These are phyloP conservation scores for Leccinum imitatum DNA, from an alignment of 768 basidiomycete genomes.

Conservation along the genomic window DNA sequence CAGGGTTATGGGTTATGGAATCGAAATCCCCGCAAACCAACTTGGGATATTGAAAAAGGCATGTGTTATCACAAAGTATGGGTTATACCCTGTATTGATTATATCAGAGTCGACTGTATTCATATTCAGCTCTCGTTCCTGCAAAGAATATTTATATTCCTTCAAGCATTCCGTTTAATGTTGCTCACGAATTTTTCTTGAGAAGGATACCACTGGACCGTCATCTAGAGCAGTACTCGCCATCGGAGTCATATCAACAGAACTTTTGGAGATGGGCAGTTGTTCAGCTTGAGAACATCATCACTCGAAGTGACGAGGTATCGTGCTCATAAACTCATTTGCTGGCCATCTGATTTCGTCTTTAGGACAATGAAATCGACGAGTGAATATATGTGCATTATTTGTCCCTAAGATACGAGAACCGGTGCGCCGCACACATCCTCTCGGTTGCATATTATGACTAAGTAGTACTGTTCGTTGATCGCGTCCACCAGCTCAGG, in stretches of 20 bases:
- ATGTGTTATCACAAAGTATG: no score
- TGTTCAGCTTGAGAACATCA: constrained; percentile 44
- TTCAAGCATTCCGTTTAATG: constrained; percentile 31
- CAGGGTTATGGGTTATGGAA: no score
- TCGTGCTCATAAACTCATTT: constrained; percentile 16
- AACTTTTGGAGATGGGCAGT: constrained; percentile 77
- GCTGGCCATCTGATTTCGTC: constrained; percentile 6
- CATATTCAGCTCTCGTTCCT: constrained; percentile 52
- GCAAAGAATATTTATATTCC: constrained; percentile 45
- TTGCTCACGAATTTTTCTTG: constrained; percentile 58
- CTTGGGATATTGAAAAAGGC: no score
- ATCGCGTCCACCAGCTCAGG: constrained; percentile 20
- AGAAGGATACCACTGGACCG: constrained; percentile 47
- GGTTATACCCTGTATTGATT: no score
- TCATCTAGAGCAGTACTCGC: constrained; percentile 59
- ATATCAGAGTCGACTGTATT: no score
- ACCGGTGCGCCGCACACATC: constrained; percentile 30
- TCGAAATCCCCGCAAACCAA: no score
- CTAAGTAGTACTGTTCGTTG: neutral
- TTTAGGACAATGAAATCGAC: constrained; percentile 62
- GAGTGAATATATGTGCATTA: constrained; percentile 63
- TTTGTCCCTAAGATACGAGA: constrained; percentile 45
- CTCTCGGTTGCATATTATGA: neutral
- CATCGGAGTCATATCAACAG: constrained; percentile 60
- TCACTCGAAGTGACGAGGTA: constrained; percentile 47